Evolutionary conservation across 805 yeast species (phyloP), one percentile per base, ranked within the genome.

Genomic region (Grigorovia yakushimaensis): DNA sequence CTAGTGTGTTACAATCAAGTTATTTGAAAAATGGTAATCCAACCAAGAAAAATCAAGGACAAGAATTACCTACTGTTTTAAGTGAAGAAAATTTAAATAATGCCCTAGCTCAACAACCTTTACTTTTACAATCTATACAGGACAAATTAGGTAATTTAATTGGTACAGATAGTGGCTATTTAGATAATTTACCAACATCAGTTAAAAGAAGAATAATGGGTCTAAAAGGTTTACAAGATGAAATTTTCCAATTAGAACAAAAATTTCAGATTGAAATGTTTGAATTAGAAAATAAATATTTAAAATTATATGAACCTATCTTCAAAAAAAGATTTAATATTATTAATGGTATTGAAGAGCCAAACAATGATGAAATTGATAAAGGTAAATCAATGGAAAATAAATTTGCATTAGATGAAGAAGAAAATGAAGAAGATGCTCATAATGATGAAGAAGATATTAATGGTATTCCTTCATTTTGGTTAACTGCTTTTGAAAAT

Each of bases 401-500:
- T 5, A 73, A 65, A 0, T 70, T 64, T 1, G 74, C 69, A 9
- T 74, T 66, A 10, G 71, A 68, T 13, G 68, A 64, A 3, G 75
- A 67, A 5, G 77, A 69, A 41, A 73, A 66, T 7, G 73, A 64
- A 3, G 71, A 64, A 9, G 69, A 66, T 18, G 71, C n/a, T n/a
- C n/a, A 63, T 22, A 74, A 68, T 18, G 76, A 66, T 4, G 74
- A 67, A n/a, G 76, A 67, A 30, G 62, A 60, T 1, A 68, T 72
- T 44, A 73, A 73, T 51, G 98, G 98, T 53, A 78, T 93, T 55
- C 98, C 98, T 49, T 81, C 84, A 43, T 93, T 93, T 74, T 93
- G 98, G 98, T 75, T 91, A 59, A 93, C 98, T 18, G 95, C 98
- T 5, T 72, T 93, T 67, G 91, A 84, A 66, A 93, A 89, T 69